Evolutionary conservation across 2,329 filamentous ascomycete genomes (phyloP), one percentile per base, ranked within the genome.

Genomic region (Fusarium incarnatum): DNA sequence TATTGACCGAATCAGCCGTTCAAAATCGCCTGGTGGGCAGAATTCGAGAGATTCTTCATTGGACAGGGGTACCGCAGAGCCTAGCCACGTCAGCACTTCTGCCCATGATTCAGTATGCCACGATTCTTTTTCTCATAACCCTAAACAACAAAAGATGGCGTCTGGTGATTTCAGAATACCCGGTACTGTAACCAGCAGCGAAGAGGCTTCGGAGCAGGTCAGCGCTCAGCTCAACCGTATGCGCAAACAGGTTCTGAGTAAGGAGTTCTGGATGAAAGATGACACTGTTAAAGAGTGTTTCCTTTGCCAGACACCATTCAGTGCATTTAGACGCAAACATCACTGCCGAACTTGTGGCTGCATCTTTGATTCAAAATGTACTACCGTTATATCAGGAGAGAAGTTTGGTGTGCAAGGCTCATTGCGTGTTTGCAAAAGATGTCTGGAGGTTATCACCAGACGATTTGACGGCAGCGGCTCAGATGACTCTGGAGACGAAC

Each of bases 231-330:
- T 91, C 9, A 88, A 89, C 52, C 91, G 92, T 72, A 91, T 97
- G 84, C 89, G 92, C 67, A 92, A 93, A 75, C 94, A 95, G 76
- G 91, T 99, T 10, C 83, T 98, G 47, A 97, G 93, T 78, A 96
- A 94, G 76, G 94, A 98, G 73, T 98, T 97, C 74, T 98, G 95
- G 96, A 99, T 99, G 96, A 93, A 94, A 64, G 96, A 99, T 77
- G 96, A 98, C 77, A 98, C 97, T 68, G 97, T 95, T 64, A 98
- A 97, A 78, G 95, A 98, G 75, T 99, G 96, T 77, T 99, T 98
- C 78, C 88, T 93, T 46, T 99, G 96, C 75, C 93, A 93, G 46
- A 92, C 93, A 62, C 88, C 92, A 3, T 99, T 99, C 77, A 94
- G 94, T 1, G 96, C 95, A 2, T 98, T 98, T 77, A 89, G 96